Evolutionary conservation across 2,329 filamentous ascomycete genomes (phyloP).

Genomic region (Dactylonectria estremocensis): DNA sequence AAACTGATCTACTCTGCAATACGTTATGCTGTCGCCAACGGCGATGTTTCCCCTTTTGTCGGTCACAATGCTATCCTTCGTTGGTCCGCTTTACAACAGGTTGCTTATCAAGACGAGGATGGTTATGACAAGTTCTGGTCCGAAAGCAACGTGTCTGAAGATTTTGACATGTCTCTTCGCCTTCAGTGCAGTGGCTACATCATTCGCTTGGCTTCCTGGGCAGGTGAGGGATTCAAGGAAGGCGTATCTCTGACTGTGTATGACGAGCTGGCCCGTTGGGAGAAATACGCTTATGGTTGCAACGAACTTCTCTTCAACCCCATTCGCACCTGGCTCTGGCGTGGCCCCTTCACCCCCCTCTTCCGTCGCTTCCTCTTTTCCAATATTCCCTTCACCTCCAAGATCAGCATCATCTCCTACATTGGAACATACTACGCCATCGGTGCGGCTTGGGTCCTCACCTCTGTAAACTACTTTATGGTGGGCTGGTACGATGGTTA

Average conservation of each 20-base stretch:
- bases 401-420: conserved; percentile 83
- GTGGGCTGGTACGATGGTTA: conserved; percentile 84
- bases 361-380: conserved; percentile 83
- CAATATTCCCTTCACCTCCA: conserved; percentile 81
- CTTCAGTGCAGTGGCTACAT: conserved; percentile 81
- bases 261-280: conserved; percentile 87
- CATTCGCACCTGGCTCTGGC: conserved; percentile 79
- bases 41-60: conserved; percentile 84
- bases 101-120: conserved; percentile 78
- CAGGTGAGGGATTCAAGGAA: conserved; percentile 84
- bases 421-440: conserved; percentile 88
- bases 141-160: conserved; percentile 84
- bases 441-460: conserved; percentile 82
- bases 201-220: conserved; percentile 81
- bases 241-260: conserved; percentile 89
- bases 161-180: conserved; percentile 86
- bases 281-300: conserved; percentile 89
- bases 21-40: conserved; percentile 82
- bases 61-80: conserved; percentile 85
- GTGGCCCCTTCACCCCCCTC: conserved; percentile 83
- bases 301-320: conserved; percentile 88
- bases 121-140: conserved; percentile 88
- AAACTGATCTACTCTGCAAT: conserved; percentile 85
- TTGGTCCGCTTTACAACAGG: conserved; percentile 82
- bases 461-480: conserved; percentile 81